phyloP scores from a whole-genome alignment of 495 filamentous ascomycete genomes.

The Tetracladium setigerum region DNA sequence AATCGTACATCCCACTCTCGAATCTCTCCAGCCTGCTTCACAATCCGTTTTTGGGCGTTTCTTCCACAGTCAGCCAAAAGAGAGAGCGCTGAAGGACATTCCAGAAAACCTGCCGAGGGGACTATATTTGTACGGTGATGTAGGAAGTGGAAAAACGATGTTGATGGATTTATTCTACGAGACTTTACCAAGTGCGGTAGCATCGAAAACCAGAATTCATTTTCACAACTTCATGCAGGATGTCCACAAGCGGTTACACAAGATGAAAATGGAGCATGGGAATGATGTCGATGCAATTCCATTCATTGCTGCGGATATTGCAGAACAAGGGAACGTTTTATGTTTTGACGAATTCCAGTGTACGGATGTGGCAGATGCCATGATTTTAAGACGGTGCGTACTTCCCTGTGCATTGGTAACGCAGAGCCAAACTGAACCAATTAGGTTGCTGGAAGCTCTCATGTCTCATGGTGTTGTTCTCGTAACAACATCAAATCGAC shows the following conservation, averaged over 20 bases:
- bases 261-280: slow-evolving; percentile 80
- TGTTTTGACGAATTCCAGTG: slow-evolving; percentile 99
- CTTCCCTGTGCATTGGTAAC: not conserved
- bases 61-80: slow-evolving; percentile 45
- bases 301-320: slow-evolving; percentile 89
- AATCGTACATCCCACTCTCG: slow-evolving; percentile 69
- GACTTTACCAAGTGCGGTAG: slow-evolving; percentile 74
- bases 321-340: slow-evolving; percentile 73
- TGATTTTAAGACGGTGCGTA: slow-evolving; percentile 75
- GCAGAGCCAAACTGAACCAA: not conserved
- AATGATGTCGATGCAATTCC: slow-evolving; percentile 88
- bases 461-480: slow-evolving; percentile 97
- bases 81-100: slow-evolving; percentile 41
- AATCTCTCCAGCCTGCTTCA: slow-evolving; percentile 49
- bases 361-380: slow-evolving; percentile 97
- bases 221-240: slow-evolving; percentile 99
- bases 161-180: slow-evolving; percentile 99
- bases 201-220: slow-evolving; percentile 87
- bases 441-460: slow-evolving; percentile 72
- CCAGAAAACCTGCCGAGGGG: slow-evolving; percentile 74
- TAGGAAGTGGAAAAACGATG: slow-evolving; percentile 99
- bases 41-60: slow-evolving; percentile 65
- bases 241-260: slow-evolving; percentile 86
- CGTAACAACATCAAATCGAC: slow-evolving; percentile 94
- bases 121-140: slow-evolving; percentile 92